Percentiles rank a stretch among this genome's conserved stretches.
These are phyloP conservation scores for Citrus sp. DNA, from an alignment of 345 rosid genomes.

Conservation along the genomic window DNA sequence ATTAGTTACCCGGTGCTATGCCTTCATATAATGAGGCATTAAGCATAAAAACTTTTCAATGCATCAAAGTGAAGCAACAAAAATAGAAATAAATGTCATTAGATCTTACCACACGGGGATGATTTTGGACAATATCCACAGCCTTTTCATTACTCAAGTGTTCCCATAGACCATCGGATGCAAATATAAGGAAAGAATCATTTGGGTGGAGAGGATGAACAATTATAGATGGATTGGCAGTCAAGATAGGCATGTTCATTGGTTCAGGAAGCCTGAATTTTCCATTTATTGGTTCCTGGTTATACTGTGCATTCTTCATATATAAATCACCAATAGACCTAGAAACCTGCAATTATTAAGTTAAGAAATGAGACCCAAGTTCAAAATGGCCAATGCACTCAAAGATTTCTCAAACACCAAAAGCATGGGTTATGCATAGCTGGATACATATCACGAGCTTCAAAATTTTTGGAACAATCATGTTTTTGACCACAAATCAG, in stretches of 20 bases:
- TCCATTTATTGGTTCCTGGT: conserved; percentile 54
- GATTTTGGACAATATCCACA: conserved; percentile 79
- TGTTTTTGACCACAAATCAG: background rate
- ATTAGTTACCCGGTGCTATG: too few species aligned
- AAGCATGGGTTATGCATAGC: background rate
- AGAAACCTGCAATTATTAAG: conserved; percentile 58
- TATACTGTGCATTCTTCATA: conserved; percentile 66
- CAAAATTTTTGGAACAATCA: background rate
- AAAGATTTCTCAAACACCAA: background rate
- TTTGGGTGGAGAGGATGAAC: conserved; percentile 67
- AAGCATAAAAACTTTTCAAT: background rate
- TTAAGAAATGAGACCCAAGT: background rate
- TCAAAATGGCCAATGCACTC: background rate
- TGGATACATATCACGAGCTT: background rate
- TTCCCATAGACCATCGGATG: conserved; percentile 98
- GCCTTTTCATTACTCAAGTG: conserved; percentile 82
- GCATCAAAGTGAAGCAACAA: background rate
- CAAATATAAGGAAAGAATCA: conserved; percentile 89
- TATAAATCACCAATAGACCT: conserved; percentile 85
- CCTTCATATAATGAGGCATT: background rate
- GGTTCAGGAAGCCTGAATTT: conserved; percentile 87
- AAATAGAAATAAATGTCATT: background rate
- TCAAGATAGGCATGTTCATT: conserved; percentile 65
- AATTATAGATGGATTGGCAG: conserved; percentile 65
- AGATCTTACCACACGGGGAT: conserved; percentile 70